Percentiles rank a stretch among this genome's conserved stretches.
phyloP scores from a whole-genome alignment of 1,139 yeast species.

The Tardiomyces depauwii region DNA sequence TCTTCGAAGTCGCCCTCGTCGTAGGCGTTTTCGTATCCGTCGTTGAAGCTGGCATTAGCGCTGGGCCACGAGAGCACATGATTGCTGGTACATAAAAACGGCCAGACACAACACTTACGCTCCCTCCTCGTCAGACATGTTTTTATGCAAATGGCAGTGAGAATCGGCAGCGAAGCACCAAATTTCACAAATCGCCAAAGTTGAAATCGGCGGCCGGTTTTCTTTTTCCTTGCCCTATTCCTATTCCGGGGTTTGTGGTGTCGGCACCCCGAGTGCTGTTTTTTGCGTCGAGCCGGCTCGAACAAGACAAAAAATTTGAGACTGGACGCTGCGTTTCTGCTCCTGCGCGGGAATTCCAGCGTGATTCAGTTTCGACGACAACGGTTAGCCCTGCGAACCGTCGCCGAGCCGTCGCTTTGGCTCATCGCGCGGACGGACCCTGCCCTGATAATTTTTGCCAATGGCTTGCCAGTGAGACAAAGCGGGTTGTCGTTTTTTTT shows the following conservation, averaged over 20 bases:
- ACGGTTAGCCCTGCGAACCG: background rate
- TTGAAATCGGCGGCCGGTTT: background rate
- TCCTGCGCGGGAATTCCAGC: too few relatives aligned
- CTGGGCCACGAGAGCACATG: background rate
- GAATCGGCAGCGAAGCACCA: background rate
- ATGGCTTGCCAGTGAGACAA: too few relatives aligned
- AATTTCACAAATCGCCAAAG: background rate
- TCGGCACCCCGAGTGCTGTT: too few relatives aligned
- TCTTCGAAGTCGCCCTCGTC: constrained; percentile 63
- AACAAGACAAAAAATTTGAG: too few relatives aligned
- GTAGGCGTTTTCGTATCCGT: constrained; percentile 58
- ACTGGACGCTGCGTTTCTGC: too few relatives aligned
- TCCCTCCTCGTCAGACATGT: constrained; percentile 26
- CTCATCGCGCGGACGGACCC: too few relatives aligned
- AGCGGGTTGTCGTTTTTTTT: too few relatives aligned
- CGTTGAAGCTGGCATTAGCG: constrained; percentile 42
- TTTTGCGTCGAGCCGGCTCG: too few relatives aligned
- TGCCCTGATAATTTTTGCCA: too few relatives aligned
- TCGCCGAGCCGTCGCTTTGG: too few relatives aligned
- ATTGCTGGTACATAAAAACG: background rate
- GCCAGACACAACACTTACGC: constrained; percentile 13
- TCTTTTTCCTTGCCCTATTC: background rate
- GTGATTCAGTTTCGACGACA: too few relatives aligned
- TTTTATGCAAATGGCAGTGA: background rate
- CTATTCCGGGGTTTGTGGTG: background rate